Evolutionary conservation across 1,139 yeast species (phyloP), one percentile per base, ranked within the genome.

Genomic region (Citeromyces siamensis): DNA sequence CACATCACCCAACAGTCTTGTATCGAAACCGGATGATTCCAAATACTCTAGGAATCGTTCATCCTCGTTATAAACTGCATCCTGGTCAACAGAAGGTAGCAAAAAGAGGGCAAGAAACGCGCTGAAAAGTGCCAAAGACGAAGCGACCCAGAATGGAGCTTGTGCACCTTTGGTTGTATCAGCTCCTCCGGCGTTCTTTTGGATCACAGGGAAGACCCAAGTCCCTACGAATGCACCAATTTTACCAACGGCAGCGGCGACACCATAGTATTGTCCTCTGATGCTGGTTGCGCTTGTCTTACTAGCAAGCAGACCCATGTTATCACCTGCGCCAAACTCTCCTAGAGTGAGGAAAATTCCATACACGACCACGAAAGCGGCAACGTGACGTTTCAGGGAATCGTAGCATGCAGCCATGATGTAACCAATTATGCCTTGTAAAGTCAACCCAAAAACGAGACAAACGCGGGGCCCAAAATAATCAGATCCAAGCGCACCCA

Each of bases 291-390:
- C 82, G 37, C 79, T 71, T 21, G 94, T 80, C 59, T 86, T 86
- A 31, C 95, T 71, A 19, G 95, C 94, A 43, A 88, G 65, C 41
- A 82, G 62, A 46, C 96, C 96, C 55, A 82, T 79, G 58, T 83
- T 84, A 58, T 86, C 85, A 60, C 97, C 97, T 12, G 95, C 88
- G 19, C 95, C 95, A 56, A 86, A 82, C 58, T 88, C 96, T 48
- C 97, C 97, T 35, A 84, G 65, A 5, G 95, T 66, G 52, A 75
- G 62, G 57, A 86, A 88, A 44, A 88, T 72, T 61, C 96, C 97
- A 52, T 79, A 86, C 16, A 82, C 80, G 29, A 85, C 90, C 34
- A 76, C 79, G 51, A 88, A 85, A 0, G 75, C 90, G 22, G 74
- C 95, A 51, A 85, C 62, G 47, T 80, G 71, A 34, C 68, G 53